Conservation (phyloP, 2,329 filamentous ascomycete species). For the Pyrenophora seminiperda region DNA sequence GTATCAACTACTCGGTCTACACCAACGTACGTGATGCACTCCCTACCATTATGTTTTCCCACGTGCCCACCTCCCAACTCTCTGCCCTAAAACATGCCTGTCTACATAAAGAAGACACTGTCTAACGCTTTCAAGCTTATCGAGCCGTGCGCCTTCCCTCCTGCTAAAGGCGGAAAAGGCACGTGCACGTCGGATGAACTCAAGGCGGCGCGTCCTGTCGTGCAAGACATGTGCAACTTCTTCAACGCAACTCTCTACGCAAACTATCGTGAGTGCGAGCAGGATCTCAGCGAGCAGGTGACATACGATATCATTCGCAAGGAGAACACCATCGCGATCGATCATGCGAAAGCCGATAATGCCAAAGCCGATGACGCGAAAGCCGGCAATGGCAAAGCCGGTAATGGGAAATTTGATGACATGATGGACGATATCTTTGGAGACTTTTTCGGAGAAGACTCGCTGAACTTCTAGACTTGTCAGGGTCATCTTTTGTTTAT, state of each 20-base stretch:
- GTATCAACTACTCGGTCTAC: conserved; percentile 27
- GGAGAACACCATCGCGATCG: conserved; percentile 10
- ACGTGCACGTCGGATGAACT: conserved; percentile 22
- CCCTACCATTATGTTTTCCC: background rate
- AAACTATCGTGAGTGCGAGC: conserved; percentile 17
- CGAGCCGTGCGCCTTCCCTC: conserved; percentile 26
- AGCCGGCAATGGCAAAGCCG: background rate
- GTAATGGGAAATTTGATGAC: too few relatives aligned
- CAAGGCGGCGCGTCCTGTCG: conserved; percentile 21
- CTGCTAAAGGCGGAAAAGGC: conserved; percentile 13
- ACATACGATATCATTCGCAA: conserved; percentile 22
- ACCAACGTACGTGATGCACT: conserved; percentile 21
- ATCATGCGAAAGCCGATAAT: background rate
- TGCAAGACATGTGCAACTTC: conserved; percentile 32
- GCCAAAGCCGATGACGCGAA: background rate
- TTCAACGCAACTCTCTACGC: conserved; percentile 33
- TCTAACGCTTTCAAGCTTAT: conserved; percentile 16
- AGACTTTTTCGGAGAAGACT: too few relatives aligned
- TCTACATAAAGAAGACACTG: background rate
- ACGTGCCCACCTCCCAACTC: too few relatives aligned
- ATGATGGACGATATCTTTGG: too few relatives aligned
- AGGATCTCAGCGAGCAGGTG: conserved; percentile 23
- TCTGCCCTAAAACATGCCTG: too few relatives aligned
- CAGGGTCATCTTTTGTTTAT: too few relatives aligned
- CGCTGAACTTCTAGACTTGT: too few relatives aligned